These are phyloP conservation scores for Carex parvula DNA, from an alignment of 176 grass and related monocot species.

Conservation along the genomic window DNA sequence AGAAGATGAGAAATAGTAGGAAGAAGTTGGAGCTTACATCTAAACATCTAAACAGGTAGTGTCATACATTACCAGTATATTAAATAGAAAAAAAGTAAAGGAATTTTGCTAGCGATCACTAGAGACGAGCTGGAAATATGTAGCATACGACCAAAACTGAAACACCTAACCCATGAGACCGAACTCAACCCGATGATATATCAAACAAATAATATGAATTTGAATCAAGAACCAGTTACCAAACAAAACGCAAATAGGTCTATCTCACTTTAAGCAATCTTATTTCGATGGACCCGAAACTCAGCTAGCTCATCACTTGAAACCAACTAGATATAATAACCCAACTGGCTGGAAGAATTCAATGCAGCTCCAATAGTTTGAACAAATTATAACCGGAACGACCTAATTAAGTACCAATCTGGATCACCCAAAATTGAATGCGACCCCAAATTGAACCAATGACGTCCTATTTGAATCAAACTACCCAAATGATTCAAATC, in stretches of 20 bases:
- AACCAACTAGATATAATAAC: slow-evolving; percentile 4
- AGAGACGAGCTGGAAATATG: neutral
- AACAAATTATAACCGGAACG: neutral
- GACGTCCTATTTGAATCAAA: neutral
- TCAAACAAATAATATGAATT: neutral
- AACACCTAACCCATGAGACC: neutral
- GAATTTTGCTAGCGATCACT: neutral
- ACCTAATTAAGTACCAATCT: neutral
- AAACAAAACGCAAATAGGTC: neutral
- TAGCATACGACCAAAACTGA: neutral
- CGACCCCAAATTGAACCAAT: neutral
- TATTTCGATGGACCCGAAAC: neutral
- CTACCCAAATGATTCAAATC: neutral
- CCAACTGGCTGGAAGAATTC: neutral
- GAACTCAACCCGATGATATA: too few species aligned
- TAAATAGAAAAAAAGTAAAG: neutral
- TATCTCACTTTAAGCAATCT: neutral
- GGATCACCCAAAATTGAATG: neutral
- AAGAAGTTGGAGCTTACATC: neutral
- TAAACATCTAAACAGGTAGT: neutral
- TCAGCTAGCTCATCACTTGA: neutral
- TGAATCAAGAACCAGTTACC: neutral
- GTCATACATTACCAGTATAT: neutral
- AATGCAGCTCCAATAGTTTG: neutral
- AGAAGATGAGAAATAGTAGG: neutral